Evolutionary conservation across 2,329 filamentous ascomycete species (phyloP).

Genomic region (Aschersonia sp.): DNA sequence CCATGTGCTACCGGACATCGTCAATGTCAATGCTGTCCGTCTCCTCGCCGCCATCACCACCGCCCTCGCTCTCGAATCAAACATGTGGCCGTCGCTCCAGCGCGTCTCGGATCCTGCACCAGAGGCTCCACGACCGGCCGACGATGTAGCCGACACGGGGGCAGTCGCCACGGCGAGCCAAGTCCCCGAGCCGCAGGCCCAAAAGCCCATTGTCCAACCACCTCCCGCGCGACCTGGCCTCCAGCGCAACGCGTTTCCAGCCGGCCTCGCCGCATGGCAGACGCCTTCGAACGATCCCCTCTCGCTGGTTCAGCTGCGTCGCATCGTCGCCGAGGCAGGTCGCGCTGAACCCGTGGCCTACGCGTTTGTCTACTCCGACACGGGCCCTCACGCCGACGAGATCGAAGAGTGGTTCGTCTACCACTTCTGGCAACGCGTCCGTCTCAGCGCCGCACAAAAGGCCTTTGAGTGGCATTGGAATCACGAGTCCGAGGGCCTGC

Average conservation of each 20-base stretch:
- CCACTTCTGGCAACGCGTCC: conserved; percentile 69
- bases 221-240: conserved; percentile 7
- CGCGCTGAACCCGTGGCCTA: conserved; percentile 59
- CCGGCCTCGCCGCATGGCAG: conserved; percentile 8
- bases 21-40: too few relatives aligned
- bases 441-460: conserved; percentile 59
- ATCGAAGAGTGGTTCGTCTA: conserved; percentile 98
- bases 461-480: conserved; percentile 69
- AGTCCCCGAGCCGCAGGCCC: conserved; percentile 18
- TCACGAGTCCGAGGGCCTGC: conserved; percentile 23
- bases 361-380: conserved; percentile 71
- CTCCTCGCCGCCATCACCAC: neutral
- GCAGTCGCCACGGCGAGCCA: conserved; percentile 11
- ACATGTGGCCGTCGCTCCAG: too few relatives aligned
- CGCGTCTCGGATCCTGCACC: too few relatives aligned
- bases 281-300: conserved; percentile 45
- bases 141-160: conserved; percentile 28
- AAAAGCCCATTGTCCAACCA: conserved; percentile 13
- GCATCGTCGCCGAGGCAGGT: conserved; percentile 61
- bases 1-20: too few relatives aligned
- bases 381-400: conserved; percentile 66
- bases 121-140: conserved; percentile 9
- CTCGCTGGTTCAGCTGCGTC: conserved; percentile 58
- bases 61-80: neutral
- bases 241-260: conserved; percentile 12